Conservation (phyloP, 208 protist genomes). For the Strigomonas culicis region DNA sequence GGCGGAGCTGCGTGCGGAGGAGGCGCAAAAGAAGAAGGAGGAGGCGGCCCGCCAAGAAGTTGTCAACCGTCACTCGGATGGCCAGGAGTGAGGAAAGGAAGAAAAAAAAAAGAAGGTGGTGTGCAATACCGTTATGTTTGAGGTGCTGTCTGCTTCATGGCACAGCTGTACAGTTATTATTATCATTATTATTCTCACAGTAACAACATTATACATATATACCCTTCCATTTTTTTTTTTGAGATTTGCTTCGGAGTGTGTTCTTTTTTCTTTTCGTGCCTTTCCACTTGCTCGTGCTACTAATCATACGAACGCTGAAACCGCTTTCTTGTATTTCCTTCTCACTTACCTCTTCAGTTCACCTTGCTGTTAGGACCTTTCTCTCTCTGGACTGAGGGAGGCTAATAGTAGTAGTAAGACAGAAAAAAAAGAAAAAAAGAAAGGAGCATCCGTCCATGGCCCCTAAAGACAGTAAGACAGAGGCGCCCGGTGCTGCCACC, state of each 20-base stretch:
- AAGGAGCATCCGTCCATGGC: background rate
- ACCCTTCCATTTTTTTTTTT: background rate
- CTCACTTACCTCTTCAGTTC: no score
- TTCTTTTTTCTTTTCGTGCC: background rate
- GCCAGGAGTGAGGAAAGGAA: background rate
- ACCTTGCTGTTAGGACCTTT: no score
- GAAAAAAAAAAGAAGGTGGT: background rate
- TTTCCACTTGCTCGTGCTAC: background rate
- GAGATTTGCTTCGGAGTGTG: background rate
- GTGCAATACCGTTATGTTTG: background rate
- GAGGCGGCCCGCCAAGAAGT: background rate
- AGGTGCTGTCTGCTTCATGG: background rate
- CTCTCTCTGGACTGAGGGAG: no score
- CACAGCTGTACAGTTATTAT: background rate
- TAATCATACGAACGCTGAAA: background rate
- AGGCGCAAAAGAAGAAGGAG: background rate
- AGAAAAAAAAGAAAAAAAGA: constrained; percentile 2
- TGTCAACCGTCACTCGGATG: background rate
- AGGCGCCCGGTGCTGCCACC: background rate
- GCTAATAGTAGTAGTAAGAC: background rate
- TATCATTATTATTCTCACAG: background rate
- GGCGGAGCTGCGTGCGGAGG: background rate
- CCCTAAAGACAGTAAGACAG: background rate
- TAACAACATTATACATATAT: constrained; percentile 1
- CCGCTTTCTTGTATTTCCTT: no score